A percentile compares a stretch with the other conserved stretches of the same genome.
Evolutionary conservation across 176 grass and related monocot species (phyloP).

Genomic region (Saccharum officinarum): DNA sequence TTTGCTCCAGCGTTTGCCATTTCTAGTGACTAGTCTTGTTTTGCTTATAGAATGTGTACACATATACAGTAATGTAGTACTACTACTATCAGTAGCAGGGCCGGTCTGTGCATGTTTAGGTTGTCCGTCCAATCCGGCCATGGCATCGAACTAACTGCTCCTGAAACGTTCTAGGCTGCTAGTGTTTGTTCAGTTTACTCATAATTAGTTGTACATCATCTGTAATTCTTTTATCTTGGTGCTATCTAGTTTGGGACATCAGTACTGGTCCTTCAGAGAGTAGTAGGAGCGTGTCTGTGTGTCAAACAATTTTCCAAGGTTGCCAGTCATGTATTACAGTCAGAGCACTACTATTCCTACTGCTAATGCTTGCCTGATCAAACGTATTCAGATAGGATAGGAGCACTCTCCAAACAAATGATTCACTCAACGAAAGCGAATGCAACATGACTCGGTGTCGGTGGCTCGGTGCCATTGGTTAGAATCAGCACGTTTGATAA

Average conservation of each 20-base stretch:
- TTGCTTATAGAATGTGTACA: no score
- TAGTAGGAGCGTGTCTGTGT: no score
- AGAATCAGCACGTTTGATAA: no score
- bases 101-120: background rate
- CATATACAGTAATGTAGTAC: no score
- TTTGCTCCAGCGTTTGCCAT: no score
- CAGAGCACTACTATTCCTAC: background rate
- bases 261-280: background rate
- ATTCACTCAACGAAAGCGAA: background rate
- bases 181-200: no score
- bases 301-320: background rate
- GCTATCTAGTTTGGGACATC: background rate
- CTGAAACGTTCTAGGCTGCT: background rate
- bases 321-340: background rate
- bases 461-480: slow-evolving; percentile 26
- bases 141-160: background rate
- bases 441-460: slow-evolving; percentile 20
- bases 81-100: no score
- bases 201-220: no score
- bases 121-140: background rate
- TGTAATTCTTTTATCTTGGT: no score
- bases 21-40: no score
- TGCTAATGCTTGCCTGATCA: background rate
- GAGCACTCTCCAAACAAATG: background rate
- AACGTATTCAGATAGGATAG: background rate